A percentile compares a stretch with the other conserved stretches of the same genome.
Evolutionary conservation across 2,329 filamentous ascomycete species (phyloP).

Genomic region (Pseudopyrenochaeta lycopersici): DNA sequence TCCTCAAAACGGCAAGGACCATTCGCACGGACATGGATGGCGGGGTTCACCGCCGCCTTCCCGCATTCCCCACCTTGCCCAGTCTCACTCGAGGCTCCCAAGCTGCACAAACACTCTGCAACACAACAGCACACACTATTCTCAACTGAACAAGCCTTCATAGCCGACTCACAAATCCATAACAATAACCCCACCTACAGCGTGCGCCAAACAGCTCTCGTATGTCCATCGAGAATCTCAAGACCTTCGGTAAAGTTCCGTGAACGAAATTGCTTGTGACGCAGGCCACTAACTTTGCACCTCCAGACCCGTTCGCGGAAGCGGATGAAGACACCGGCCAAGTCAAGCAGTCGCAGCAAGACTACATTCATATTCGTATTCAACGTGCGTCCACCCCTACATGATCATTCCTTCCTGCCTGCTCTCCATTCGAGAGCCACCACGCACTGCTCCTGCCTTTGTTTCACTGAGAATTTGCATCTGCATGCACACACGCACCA

Average conservation of each 20-base stretch:
- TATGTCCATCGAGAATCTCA: conserved; percentile 57
- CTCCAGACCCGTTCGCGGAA: conserved; percentile 95
- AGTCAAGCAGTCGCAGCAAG: conserved; percentile 85
- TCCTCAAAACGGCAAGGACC: conserved; percentile 8
- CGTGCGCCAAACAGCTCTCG: conserved; percentile 37
- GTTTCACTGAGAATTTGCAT: neutral
- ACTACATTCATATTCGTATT: conserved; percentile 99
- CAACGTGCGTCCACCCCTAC: conserved; percentile 74
- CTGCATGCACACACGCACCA: neutral
- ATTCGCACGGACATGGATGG: conserved; percentile 14
- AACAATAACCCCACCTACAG: conserved; percentile 30
- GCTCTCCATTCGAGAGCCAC: neutral
- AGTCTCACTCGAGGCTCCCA: conserved; percentile 13
- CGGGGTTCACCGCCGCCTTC: conserved; percentile 16
- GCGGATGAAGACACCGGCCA: conserved; percentile 99
- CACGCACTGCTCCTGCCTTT: neutral
- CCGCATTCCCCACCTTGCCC: conserved; percentile 30
- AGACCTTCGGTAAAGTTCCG: conserved; percentile 55
- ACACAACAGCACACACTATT: conserved; percentile 13
- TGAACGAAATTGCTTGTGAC: conserved; percentile 6
- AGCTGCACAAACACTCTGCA: conserved; percentile 7
- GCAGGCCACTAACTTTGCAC: conserved; percentile 2
- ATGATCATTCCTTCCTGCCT: conserved; percentile 37
- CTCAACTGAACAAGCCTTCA: conserved; percentile 13
- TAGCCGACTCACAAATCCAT: conserved; percentile 10